Base-by-base conservation (phyloP, 441 rosid genomes). In the Pelargonium citronellum region DNA sequence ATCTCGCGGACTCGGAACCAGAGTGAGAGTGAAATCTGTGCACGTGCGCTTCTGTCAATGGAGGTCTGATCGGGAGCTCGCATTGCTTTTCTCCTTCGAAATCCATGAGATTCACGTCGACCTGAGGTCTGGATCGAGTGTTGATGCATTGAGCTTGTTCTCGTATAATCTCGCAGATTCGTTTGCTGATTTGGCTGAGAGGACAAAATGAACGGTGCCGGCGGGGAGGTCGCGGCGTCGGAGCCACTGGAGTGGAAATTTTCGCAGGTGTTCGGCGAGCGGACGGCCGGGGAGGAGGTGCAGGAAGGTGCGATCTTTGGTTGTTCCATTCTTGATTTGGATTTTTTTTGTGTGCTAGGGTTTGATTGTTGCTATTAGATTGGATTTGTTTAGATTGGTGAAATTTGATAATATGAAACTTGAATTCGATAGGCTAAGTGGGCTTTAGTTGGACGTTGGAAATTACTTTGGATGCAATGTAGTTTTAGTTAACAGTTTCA, bases 181-280 rank as follows among this genome's bases (percentile, higher is more conserved):
- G 0, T 53, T n/a, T 43, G 66, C 41, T 15, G 44, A 24, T 39
- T 49, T 15, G 0, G 13, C 34, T 22, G 20, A 67, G 44, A 53
- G 13, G 20, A 73, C 73, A 74, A 63, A 69, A 87, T 87, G 92
- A 82, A 83, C 82, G 86, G 79, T 70, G 85, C 76, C 74, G 90
- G 75, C 84, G 84, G 78, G 72, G 84, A 73, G 51, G 82, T 73
- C 77, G 79, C 79, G 77, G 75, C 77, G 76, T 73, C 84, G 20
- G 73, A 80, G 75, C 83, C 89, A 66, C 79, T 86, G 51, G 92
- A 88, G 30, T 88, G 92, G 90, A 88, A 86, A 81, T 88, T 88
- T 79, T 80, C 90, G 69, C 92, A 88, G 83, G 92, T 88, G 1
- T 88, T 88, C 69, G 92, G 90, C 57, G 92, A 88, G 80, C 85